phyloP scores from a whole-genome alignment of 768 basidiomycete genomes.

The Tulasnella sp. region DNA sequence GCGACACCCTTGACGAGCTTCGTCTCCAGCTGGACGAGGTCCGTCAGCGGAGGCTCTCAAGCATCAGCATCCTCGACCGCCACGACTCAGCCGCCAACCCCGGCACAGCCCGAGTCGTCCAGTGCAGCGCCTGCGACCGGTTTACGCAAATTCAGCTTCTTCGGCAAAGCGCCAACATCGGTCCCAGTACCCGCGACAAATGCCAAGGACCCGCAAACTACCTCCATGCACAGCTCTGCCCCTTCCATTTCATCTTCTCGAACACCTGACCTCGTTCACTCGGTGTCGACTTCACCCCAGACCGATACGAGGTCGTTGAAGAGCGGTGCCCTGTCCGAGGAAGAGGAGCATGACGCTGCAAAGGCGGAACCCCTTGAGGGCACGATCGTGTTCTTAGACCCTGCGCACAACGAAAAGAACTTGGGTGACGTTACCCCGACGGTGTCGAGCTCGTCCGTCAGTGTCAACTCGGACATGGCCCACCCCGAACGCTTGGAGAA shows the following conservation, averaged over 20 bases:
- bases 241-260: neutral
- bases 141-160: constrained; percentile 27
- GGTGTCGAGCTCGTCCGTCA: neutral
- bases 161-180: neutral
- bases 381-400: neutral
- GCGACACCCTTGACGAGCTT: constrained; percentile 20
- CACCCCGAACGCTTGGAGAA: neutral
- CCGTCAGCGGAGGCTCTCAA: constrained; percentile 7
- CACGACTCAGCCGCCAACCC: neutral
- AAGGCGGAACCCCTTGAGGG: neutral
- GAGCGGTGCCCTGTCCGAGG: neutral
- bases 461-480: neutral
- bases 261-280: neutral
- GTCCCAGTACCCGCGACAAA: neutral
- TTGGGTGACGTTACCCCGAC: neutral
- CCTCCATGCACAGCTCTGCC: constrained; percentile 4
- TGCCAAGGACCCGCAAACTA: neutral
- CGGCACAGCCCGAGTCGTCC: neutral
- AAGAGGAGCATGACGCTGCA: neutral
- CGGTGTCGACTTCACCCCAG: constrained; percentile 3
- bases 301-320: constrained; percentile 6
- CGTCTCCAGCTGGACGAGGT: constrained; percentile 29
- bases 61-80: neutral
- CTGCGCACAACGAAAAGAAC: neutral
- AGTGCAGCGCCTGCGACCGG: constrained; percentile 9